A percentile compares a stretch with the other conserved stretches of the same genome.
phyloP scores from a whole-genome alignment of 2,329 filamentous ascomycete genomes.

The Cadophora gregata region DNA sequence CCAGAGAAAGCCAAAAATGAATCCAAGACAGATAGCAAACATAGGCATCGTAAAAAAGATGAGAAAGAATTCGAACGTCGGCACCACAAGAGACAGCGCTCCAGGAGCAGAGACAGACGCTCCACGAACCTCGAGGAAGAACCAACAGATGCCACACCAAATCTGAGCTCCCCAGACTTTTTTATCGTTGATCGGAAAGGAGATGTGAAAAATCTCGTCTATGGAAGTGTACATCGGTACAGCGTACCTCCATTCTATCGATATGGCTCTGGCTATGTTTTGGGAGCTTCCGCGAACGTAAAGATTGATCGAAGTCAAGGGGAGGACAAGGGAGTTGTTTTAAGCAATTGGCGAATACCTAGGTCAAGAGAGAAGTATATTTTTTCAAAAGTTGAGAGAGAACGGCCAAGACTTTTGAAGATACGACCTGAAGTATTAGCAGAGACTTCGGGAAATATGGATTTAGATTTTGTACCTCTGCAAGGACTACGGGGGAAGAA shows the following conservation, averaged over 20 bases:
- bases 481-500: constrained; percentile 44
- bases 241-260: constrained; percentile 75
- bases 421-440: constrained; percentile 45
- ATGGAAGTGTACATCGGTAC: constrained; percentile 75
- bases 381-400: constrained; percentile 50
- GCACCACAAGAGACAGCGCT: constrained; percentile 27
- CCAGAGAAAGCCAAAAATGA: constrained; percentile 19
- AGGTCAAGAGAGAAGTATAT: constrained; percentile 52
- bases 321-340: constrained; percentile 60
- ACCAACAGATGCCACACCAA: constrained; percentile 17
- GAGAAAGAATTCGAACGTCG: constrained; percentile 32
- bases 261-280: constrained; percentile 68
- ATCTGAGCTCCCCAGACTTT: constrained; percentile 38
- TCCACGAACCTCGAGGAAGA: neutral
- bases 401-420: constrained; percentile 50
- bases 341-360: constrained; percentile 47
- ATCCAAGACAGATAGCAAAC: constrained; percentile 21
- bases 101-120: constrained; percentile 26
- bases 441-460: constrained; percentile 31
- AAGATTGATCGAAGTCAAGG: constrained; percentile 67
- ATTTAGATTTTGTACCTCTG: constrained; percentile 57
- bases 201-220: constrained; percentile 76
- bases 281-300: constrained; percentile 67
- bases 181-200: constrained; percentile 76
- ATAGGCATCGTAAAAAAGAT: constrained; percentile 22